Base-by-base conservation (phyloP, 768 basidiomycete genomes). In the Coprinopsis sp. region DNA sequence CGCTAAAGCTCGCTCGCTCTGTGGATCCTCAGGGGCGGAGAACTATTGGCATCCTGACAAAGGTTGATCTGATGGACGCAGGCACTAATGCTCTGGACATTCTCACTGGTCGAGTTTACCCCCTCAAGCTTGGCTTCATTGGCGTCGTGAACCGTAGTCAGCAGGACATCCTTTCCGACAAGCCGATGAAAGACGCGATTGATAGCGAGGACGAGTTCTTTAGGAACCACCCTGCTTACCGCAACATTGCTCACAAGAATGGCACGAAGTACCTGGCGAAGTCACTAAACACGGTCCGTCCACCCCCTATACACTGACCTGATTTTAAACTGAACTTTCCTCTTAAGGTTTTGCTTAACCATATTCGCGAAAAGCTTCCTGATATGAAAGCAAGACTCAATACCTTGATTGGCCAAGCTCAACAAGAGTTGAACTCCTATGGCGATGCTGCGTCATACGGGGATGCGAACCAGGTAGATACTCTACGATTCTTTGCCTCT, bases 381-480 rank as follows among this genome's bases (percentile, higher is more conserved):
- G 96, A 99, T 65, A 98, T 99, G 96, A 99, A 99, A 65, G 96
- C 96, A 13, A 78, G 93, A 16, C 69, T 99, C 50, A 99, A 98
- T 62, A 99, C 96, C 2, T 70, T 97, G 19, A 98, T 98, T 91
- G 94, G 95, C 13, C 96, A 99, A 68, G 92, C 96, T 6, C 95
- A 97, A 61, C 96, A 99, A 64, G 96, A 99, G 64, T 78, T 99
- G 33, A 91, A 91, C 66, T 86, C 93, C 4, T 98, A 96, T 59
- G 96, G 96, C 16, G 96, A 96, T 59, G 78, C 89, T 10, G 91
- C 91, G 2, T 78, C 91, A 58, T 88, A 89, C 51, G 95, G 92
- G 4, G 93, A 94, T 69, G 83, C 82, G 56, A 92, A 96, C 61
- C 85, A 87, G 72, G 84, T 79, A 56, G 85, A 70, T 81, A 76